Evolutionary conservation across 306 rosid species (phyloP).

Genomic region (Dryas alaskensis): DNA sequence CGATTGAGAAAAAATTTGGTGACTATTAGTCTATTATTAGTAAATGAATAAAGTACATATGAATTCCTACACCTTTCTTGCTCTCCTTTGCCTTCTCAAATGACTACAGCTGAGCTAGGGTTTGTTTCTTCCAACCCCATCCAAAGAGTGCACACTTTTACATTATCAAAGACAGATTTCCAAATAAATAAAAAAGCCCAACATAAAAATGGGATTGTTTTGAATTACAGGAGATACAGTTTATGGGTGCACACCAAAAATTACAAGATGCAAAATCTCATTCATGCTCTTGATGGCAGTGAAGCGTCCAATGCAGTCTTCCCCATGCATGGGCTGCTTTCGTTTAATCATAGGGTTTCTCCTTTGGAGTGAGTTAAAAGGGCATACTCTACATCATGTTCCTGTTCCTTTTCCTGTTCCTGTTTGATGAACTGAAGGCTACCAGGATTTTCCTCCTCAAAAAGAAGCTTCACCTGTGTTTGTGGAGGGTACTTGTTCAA

Average conservation of each 20-base stretch:
- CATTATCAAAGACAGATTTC: no score
- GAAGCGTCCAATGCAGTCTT: neutral
- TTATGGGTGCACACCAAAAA: neutral
- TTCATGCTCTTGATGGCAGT: neutral
- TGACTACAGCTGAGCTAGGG: neutral
- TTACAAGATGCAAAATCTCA: neutral
- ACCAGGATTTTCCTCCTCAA: slow-evolving; percentile 68
- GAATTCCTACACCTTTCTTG: neutral
- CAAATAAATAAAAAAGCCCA: neutral
- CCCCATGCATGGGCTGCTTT: neutral
- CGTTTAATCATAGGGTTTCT: slow-evolving; percentile 39
- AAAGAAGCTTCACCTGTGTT: slow-evolving; percentile 60
- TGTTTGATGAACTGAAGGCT: slow-evolving; percentile 49
- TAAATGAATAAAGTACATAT: neutral
- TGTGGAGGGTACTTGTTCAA: slow-evolving; percentile 79
- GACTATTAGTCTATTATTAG: no score
- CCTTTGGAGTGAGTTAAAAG: slow-evolving; percentile 42
- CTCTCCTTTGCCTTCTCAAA: neutral
- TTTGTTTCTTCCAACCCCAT: no score
- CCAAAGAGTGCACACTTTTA: no score
- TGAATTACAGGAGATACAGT: neutral
- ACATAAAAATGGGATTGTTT: neutral
- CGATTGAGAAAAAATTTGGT: no score
- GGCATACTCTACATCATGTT: slow-evolving; percentile 45
- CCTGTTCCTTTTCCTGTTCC: slow-evolving; percentile 50